Conservation (phyloP, 179 eudicot species). For the Patellifolia procumbens region DNA sequence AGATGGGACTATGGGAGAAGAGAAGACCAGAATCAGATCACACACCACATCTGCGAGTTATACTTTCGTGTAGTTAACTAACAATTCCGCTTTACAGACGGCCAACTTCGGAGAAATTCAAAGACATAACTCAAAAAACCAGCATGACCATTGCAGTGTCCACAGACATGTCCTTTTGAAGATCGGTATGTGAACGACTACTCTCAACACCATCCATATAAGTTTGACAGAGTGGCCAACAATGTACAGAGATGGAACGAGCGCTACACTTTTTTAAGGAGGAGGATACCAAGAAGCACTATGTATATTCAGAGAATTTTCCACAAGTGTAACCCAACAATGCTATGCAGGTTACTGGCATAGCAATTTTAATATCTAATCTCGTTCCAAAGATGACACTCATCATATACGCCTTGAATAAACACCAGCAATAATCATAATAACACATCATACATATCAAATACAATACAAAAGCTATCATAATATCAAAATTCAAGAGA, state of each 20-base stretch:
- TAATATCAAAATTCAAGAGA: neutral
- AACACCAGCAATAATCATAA: neutral
- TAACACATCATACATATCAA: neutral
- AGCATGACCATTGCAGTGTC: neutral
- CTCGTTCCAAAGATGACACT: neutral
- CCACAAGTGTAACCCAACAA: no score
- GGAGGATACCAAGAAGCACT: no score
- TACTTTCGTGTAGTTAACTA: neutral
- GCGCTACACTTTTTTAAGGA: no score
- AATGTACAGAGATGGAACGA: no score
- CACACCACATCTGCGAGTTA: no score
- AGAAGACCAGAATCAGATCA: neutral
- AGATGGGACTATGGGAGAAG: no score
- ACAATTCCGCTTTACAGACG: neutral
- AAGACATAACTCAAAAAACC: neutral
- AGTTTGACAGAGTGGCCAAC: neutral
- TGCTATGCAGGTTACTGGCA: no score
- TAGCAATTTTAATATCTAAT: no score
- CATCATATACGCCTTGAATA: neutral
- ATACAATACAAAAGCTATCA: neutral
- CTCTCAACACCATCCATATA: neutral
- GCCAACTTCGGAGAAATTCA: neutral
- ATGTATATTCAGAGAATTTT: no score
- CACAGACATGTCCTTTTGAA: neutral
- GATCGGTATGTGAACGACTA: neutral